A percentile compares a stretch with the other conserved stretches of the same genome.
phyloP scores from a whole-genome alignment of 2,329 filamentous ascomycete species.

The Raffaelea ambrosiae region DNA sequence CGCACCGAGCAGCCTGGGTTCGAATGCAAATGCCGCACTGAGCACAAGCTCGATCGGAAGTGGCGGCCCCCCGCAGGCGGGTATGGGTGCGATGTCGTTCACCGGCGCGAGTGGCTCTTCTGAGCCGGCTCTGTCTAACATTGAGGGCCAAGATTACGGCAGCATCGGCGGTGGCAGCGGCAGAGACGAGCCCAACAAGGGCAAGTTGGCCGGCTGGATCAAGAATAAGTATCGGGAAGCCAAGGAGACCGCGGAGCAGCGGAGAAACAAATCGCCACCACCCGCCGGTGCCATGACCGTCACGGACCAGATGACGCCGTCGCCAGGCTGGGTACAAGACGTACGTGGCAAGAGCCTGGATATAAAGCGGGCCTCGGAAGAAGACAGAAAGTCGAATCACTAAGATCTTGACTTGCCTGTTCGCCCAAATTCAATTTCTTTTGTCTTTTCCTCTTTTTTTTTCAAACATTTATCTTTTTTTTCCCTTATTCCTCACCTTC shows the following conservation, averaged over 20 bases:
- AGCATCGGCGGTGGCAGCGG: slow-evolving; percentile 26
- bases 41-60: slow-evolving; percentile 64
- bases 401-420: neutral
- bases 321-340: neutral
- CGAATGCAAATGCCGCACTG: slow-evolving; percentile 53
- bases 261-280: slow-evolving; percentile 49
- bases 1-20: slow-evolving; percentile 36
- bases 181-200: slow-evolving; percentile 37
- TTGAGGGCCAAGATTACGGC: slow-evolving; percentile 27
- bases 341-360: slow-evolving; percentile 11
- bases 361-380: slow-evolving; percentile 6
- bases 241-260: slow-evolving; percentile 46
- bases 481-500: neutral
- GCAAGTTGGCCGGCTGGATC: slow-evolving; percentile 46
- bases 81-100: slow-evolving; percentile 33
- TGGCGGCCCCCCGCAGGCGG: slow-evolving; percentile 24
- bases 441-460: neutral
- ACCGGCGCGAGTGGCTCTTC: slow-evolving; percentile 43
- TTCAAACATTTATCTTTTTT: neutral
- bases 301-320: neutral
- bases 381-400: slow-evolving; percentile 3
- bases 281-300: slow-evolving; percentile 1
- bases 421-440: neutral
- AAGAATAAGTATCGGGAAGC: slow-evolving; percentile 52
- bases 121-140: slow-evolving; percentile 31